Evolutionary conservation across 345 rosid genomes (phyloP).

Genomic region (Brassica juncea): DNA sequence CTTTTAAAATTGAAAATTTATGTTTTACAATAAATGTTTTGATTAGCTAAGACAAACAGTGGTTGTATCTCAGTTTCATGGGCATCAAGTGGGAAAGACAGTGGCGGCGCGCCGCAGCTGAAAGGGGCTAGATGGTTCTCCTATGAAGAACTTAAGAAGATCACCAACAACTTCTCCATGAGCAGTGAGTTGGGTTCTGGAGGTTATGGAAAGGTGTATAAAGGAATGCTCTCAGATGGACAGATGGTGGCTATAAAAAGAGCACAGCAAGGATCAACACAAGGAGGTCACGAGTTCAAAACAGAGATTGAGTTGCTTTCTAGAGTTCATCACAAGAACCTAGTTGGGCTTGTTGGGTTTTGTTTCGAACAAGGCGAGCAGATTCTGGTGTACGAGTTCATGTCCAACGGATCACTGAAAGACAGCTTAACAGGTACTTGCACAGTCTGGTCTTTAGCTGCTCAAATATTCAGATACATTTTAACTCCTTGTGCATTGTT

Average conservation of each 20-base stretch:
- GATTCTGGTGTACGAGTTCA: slow-evolving; percentile 82
- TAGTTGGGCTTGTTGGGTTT: slow-evolving; percentile 86
- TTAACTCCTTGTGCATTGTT: neutral
- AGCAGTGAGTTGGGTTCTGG: slow-evolving; percentile 87
- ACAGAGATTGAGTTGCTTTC: slow-evolving; percentile 95
- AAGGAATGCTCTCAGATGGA: slow-evolving; percentile 78
- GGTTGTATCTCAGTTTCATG: slow-evolving; percentile 66
- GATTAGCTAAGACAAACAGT: neutral
- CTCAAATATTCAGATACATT: neutral
- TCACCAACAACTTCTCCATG: slow-evolving; percentile 70
- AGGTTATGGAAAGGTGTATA: slow-evolving; percentile 93
- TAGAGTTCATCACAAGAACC: slow-evolving; percentile 93
- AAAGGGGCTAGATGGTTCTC: slow-evolving; percentile 98
- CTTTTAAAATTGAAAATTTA: neutral
- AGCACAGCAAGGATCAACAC: slow-evolving; percentile 91
- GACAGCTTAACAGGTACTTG: slow-evolving; percentile 74
- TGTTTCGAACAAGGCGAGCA: slow-evolving; percentile 92
- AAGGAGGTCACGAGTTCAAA: slow-evolving; percentile 93
- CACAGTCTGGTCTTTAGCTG: neutral
- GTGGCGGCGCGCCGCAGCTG: slow-evolving; percentile 83
- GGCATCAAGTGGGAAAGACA: slow-evolving; percentile 84
- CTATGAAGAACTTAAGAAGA: slow-evolving; percentile 81
- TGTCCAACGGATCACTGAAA: slow-evolving; percentile 82
- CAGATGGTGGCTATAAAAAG: slow-evolving; percentile 83
- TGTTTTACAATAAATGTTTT: neutral